Evolutionary conservation across 441 rosid species (phyloP).

Genomic region (Adansonia gregorii): DNA sequence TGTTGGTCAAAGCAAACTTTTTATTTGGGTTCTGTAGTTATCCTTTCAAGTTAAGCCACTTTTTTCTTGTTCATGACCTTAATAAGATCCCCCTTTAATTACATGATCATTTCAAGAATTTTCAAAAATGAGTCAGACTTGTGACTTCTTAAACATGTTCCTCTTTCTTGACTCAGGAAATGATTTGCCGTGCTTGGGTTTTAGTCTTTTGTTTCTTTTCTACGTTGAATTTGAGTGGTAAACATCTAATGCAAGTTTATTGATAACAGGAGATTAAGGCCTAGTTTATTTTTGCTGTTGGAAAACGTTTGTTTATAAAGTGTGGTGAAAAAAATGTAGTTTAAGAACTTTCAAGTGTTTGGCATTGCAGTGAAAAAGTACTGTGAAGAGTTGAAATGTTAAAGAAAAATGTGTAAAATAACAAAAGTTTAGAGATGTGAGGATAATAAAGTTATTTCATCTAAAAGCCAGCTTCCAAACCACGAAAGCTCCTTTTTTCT

Average conservation of each 20-base stretch:
- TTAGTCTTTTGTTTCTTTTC: slow-evolving; percentile 9
- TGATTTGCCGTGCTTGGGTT: not conserved
- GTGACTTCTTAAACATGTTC: not conserved
- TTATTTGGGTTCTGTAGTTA: not conserved
- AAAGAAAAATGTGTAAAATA: too few species aligned
- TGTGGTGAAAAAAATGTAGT: too few species aligned
- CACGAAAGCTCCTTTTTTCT: too few species aligned
- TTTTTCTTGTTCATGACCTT: not conserved
- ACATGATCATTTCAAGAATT: not conserved
- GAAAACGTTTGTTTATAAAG: too few species aligned
- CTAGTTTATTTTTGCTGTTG: too few species aligned
- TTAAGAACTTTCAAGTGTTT: too few species aligned
- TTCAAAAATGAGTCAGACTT: not conserved
- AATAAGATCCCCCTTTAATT: not conserved
- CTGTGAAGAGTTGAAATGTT: too few species aligned
- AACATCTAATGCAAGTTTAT: slow-evolving; percentile 12
- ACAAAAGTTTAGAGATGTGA: too few species aligned
- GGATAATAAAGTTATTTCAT: too few species aligned
- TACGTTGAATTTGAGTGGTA: not conserved
- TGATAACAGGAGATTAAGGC: not conserved
- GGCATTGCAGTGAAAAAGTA: too few species aligned
- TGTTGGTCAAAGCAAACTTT: not conserved
- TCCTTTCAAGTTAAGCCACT: not conserved
- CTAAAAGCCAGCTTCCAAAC: too few species aligned
- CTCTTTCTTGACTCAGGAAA: slow-evolving; percentile 1